These are phyloP conservation scores for Pascua sp. DNA, from an alignment of 1,284 basidiomycete genomes.

Conservation along the genomic window DNA sequence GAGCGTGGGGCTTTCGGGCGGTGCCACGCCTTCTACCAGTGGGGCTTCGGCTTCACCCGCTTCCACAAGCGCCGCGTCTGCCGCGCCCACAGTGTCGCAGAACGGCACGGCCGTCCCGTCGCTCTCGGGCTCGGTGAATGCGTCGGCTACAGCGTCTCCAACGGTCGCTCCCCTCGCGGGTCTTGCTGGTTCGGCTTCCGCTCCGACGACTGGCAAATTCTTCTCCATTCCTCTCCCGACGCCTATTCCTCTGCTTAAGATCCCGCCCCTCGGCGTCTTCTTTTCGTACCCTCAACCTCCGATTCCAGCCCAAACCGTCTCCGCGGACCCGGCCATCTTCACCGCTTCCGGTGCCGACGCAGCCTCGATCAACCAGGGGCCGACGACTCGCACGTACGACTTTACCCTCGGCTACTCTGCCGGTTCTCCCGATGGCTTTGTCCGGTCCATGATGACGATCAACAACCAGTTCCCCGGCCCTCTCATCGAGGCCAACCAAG, in stretches of 20 bases:
- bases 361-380: neutral
- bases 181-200: no score
- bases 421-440: neutral
- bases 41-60: no score
- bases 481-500: conserved; percentile 32
- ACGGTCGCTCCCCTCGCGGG: no score
- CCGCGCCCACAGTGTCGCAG: no score
- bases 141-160: no score
- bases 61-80: no score
- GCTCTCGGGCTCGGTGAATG: no score
- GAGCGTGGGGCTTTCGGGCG: no score
- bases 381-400: neutral
- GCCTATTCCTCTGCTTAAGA: neutral
- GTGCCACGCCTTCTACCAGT: no score
- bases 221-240: no score
- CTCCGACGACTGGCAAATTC: no score
- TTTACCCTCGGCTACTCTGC: conserved; percentile 2
- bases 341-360: neutral
- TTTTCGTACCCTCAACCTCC: conserved; percentile 5
- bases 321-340: conserved; percentile 4
- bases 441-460: neutral
- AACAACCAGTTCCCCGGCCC: conserved; percentile 17
- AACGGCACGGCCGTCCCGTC: no score
- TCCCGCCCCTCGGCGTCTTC: neutral
- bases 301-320: neutral